These are phyloP conservation scores for Termitomyces sp. DNA, from an alignment of 768 basidiomycete genomes.

Conservation along the genomic window DNA sequence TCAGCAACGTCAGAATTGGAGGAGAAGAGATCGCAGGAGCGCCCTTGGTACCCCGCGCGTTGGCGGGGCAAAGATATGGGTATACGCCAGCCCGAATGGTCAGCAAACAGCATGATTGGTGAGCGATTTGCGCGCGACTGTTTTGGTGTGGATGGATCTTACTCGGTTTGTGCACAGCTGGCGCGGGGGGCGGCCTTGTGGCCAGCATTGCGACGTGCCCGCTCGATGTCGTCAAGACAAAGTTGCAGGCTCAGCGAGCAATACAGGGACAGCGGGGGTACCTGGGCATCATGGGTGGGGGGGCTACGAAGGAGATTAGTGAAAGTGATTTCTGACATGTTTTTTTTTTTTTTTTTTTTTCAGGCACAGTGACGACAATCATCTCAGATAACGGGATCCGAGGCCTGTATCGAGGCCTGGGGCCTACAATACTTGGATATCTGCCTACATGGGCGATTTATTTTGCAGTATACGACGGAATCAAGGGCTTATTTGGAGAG, in stretches of 20 bases:
- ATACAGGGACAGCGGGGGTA: conserved; percentile 68
- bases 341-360: too few species aligned
- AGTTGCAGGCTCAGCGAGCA: conserved; percentile 88
- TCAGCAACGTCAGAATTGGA: conserved; percentile 8
- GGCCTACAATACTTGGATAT: conserved; percentile 94
- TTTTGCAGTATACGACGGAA: conserved; percentile 95
- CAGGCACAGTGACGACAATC: conserved; percentile 36
- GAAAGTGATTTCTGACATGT: too few species aligned
- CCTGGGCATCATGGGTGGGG: conserved; percentile 69
- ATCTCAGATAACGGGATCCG: conserved; percentile 68
- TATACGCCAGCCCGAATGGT: conserved; percentile 55
- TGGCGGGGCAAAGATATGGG: conserved; percentile 66
- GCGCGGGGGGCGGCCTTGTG: conserved; percentile 91
- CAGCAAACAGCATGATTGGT: conserved; percentile 82
- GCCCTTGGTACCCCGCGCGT: conserved; percentile 40
- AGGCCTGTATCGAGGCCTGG: conserved; percentile 94
- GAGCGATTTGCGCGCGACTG: conserved; percentile 19
- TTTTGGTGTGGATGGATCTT: conserved; percentile 4
- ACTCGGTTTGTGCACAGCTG: conserved; percentile 45
- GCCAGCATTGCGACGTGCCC: conserved; percentile 95
- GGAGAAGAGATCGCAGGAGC: conserved; percentile 10
- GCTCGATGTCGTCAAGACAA: conserved; percentile 96
- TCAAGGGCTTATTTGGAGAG: conserved; percentile 80
- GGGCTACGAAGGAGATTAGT: too few species aligned
- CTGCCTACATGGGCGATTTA: conserved; percentile 99